These are phyloP conservation scores for Pyrenophora graminea DNA, from an alignment of 2,329 filamentous ascomycete species.

Conservation along the genomic window DNA sequence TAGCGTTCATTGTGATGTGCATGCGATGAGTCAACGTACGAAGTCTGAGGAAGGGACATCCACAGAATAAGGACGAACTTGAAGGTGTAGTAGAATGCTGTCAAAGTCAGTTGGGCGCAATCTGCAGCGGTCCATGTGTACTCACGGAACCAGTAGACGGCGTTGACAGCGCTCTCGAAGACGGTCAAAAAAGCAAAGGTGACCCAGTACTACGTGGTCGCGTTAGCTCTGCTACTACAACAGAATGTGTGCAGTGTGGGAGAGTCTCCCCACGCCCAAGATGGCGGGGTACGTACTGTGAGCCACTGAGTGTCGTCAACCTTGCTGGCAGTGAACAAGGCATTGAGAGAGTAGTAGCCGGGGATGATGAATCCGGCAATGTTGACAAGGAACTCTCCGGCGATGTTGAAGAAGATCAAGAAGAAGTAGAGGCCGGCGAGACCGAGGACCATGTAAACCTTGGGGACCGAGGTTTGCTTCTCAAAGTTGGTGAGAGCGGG, in stretches of 20 bases:
- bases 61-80: constrained; percentile 97
- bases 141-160: constrained; percentile 83
- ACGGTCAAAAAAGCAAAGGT: constrained; percentile 83
- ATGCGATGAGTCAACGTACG: constrained; percentile 63
- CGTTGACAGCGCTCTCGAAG: constrained; percentile 78
- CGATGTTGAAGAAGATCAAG: constrained; percentile 90
- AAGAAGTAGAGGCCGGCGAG: constrained; percentile 81
- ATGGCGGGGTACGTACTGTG: constrained; percentile 50
- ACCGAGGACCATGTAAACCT: constrained; percentile 82
- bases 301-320: constrained; percentile 82
- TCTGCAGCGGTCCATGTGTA: constrained; percentile 2
- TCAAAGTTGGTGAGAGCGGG: constrained; percentile 82
- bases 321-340: constrained; percentile 73
- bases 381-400: constrained; percentile 85
- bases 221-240: constrained; percentile 20
- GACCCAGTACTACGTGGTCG: constrained; percentile 72
- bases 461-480: constrained; percentile 80
- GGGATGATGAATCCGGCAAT: constrained; percentile 81
- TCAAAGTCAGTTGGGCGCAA: constrained; percentile 16
- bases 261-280: constrained; percentile 3
- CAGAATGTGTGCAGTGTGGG: not conserved
- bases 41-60: constrained; percentile 93
- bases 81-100: constrained; percentile 97
- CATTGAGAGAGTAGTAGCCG: constrained; percentile 80
- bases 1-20: constrained; percentile 4